Evolutionary conservation across 2,329 filamentous ascomycete genomes (phyloP).

Genomic region (Penicillium sp.): DNA sequence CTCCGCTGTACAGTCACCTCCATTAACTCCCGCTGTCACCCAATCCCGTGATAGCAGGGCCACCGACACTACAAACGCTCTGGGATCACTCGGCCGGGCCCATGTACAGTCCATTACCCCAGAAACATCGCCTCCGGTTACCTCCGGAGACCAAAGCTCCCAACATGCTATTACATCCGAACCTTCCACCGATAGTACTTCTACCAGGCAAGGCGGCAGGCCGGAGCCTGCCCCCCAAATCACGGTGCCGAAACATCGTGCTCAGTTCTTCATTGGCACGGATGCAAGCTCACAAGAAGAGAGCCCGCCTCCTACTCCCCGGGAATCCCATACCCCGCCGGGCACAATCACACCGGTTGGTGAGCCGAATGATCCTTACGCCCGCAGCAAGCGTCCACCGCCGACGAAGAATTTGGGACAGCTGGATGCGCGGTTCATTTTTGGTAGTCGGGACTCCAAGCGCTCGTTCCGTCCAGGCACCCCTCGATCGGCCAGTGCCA

Average conservation of each 20-base stretch:
- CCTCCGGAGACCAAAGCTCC: slow-evolving; percentile 31
- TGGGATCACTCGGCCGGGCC: slow-evolving; percentile 34
- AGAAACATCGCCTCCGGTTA: slow-evolving; percentile 54
- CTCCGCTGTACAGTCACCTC: slow-evolving; percentile 79
- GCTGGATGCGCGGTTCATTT: slow-evolving; percentile 81
- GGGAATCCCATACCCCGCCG: slow-evolving; percentile 56
- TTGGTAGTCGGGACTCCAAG: slow-evolving; percentile 71
- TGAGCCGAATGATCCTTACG: slow-evolving; percentile 81
- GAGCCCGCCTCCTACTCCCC: slow-evolving; percentile 63
- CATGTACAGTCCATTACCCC: slow-evolving; percentile 50
- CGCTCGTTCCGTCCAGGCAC: slow-evolving; percentile 46
- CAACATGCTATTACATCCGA: slow-evolving; percentile 41
- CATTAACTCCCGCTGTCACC: slow-evolving; percentile 82
- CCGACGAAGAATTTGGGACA: slow-evolving; percentile 65
- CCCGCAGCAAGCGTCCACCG: slow-evolving; percentile 74
- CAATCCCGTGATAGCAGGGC: slow-evolving; percentile 54
- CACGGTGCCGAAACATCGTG: slow-evolving; percentile 49
- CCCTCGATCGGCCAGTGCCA: slow-evolving; percentile 50
- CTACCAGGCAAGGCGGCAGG: slow-evolving; percentile 44
- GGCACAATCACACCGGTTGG: slow-evolving; percentile 77
- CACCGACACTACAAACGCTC: slow-evolving; percentile 32
- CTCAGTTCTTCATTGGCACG: slow-evolving; percentile 59
- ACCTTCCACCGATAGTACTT: slow-evolving; percentile 42
- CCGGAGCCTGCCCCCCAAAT: slow-evolving; percentile 46
- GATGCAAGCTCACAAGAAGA: slow-evolving; percentile 58